Evolutionary conservation across 2,329 filamentous ascomycete genomes (phyloP), one percentile per base, ranked within the genome.

Genomic region (Ophiosphaerella narmari): DNA sequence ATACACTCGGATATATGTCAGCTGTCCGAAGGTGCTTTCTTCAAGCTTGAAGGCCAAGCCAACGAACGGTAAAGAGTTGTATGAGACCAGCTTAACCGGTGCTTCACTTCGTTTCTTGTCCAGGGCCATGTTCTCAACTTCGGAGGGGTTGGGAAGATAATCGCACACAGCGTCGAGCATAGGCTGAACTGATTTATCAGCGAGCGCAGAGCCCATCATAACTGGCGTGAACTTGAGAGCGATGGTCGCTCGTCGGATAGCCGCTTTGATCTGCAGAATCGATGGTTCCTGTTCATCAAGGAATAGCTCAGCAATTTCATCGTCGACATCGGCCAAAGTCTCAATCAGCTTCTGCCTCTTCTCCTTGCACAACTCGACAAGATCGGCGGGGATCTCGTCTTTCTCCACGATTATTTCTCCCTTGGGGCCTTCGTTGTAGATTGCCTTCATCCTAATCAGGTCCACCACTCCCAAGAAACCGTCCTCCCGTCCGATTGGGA

Each of bases 1-100:
- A 78, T 99, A 99, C 50, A 99, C 94, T 63, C 94, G 91, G 57
- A 99, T 95, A 74, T 99, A 99, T 46, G 94, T 99, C 70, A 99
- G 84, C 76, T 99, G 94, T 37, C 94, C 94, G 67, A 96, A 99
- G 74, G 96, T 97, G 77, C 93, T 96, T 77, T 99, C 94, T 81
- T 99, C 94, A 18, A 99, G 86, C 82, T 99, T 99, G 82, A 99
- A 99, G 8, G 94, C 94, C 56, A 99, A 82, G 42, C 94, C 94
- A 48, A 97, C 91, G 68, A 97, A 97, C 0, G 94, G 94, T 21
- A 96, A 80, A 18, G 90, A 88, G 76, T 95, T 94, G 79, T 97
- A 97, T 1, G 93, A 91, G 14, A 97, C 86, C 48, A 99, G 84
- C 72, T 93, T 89, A 52, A 96, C 92, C 2, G 86, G 82, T 41